These are phyloP conservation scores for Helminthosporium solani DNA, from an alignment of 2,329 filamentous ascomycete species.

Conservation along the genomic window DNA sequence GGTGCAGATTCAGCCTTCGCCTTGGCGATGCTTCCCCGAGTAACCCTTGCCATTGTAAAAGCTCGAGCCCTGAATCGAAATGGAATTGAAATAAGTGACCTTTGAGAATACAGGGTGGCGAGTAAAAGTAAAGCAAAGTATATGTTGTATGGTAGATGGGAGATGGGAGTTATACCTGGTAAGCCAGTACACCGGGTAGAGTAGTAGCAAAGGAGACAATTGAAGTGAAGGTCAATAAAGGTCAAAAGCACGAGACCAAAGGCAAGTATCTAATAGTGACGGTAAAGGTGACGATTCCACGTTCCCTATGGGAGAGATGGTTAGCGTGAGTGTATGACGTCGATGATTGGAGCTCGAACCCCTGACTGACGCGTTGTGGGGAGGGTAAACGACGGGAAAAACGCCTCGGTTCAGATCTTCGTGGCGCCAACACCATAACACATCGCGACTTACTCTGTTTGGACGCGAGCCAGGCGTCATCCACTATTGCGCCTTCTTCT, in stretches of 20 bases:
- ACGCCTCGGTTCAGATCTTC: slow-evolving; percentile 20
- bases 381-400: no score
- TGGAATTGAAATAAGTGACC: not conserved
- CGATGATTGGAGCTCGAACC: slow-evolving; percentile 35
- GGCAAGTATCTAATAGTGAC: no score
- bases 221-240: not conserved
- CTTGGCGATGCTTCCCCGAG: slow-evolving; percentile 29
- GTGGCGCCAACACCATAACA: slow-evolving; percentile 2
- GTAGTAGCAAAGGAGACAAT: not conserved
- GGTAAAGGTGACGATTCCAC: slow-evolving; percentile 4
- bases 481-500: slow-evolving; percentile 13
- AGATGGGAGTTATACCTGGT: not conserved
- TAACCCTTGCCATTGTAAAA: slow-evolving; percentile 33
- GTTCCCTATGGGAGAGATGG: slow-evolving; percentile 5
- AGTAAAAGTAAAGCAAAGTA: slow-evolving; percentile 14
- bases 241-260: not conserved
- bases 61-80: slow-evolving; percentile 1
- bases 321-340: slow-evolving; percentile 32
- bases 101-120: not conserved
- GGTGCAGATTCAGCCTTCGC: slow-evolving; percentile 1
- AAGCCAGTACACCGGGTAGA: not conserved
- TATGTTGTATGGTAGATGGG: not conserved
- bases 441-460: slow-evolving; percentile 5
- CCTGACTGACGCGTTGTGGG: slow-evolving; percentile 25
- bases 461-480: slow-evolving; percentile 9